Evolutionary conservation across 139 green algal species (phyloP).

Genomic region (Auxenochlorella pyrenoidosa): DNA sequence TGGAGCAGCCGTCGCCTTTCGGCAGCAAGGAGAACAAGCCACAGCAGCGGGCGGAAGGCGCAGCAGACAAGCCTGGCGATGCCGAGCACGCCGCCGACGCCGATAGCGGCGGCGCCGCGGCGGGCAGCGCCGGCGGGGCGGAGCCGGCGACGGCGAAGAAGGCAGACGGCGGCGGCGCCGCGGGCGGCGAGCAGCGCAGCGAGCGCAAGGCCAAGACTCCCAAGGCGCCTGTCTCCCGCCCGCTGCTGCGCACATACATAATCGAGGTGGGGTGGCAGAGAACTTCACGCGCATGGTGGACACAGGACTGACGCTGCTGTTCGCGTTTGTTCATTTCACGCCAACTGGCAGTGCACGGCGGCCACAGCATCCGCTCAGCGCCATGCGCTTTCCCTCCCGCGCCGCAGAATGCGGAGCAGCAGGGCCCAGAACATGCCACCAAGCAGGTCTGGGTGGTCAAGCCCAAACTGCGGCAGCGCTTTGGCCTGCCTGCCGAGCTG

Average conservation of each 20-base stretch:
- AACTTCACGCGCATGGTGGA: too few relatives aligned
- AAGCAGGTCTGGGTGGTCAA: constrained; percentile 36
- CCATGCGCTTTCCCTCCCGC: neutral
- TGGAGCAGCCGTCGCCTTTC: constrained; percentile 1
- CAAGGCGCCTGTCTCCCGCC: constrained; percentile 15
- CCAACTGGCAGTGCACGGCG: too few relatives aligned
- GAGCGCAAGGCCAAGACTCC: constrained; percentile 27
- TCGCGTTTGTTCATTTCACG: too few relatives aligned
- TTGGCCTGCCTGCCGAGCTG: constrained; percentile 15
- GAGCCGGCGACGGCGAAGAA: constrained; percentile 25
- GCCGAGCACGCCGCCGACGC: neutral
- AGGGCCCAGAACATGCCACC: constrained; percentile 11
- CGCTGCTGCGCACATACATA: constrained; percentile 29
- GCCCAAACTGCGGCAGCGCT: constrained; percentile 11
- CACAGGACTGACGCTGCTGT: too few relatives aligned
- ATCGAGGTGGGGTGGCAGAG: constrained; percentile 23
- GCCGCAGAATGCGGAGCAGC: constrained; percentile 22
- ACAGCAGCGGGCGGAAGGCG: neutral
- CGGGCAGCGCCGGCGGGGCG: neutral
- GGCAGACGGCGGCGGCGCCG: constrained; percentile 8
- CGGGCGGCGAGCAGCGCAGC: neutral
- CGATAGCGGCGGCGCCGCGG: neutral
- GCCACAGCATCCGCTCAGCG: too few relatives aligned
- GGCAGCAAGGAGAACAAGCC: constrained; percentile 37
- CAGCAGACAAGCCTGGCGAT: neutral